A percentile compares a stretch with the other conserved stretches of the same genome.
phyloP scores from a whole-genome alignment of 129 eudicot genomes.

The Logfia minima region DNA sequence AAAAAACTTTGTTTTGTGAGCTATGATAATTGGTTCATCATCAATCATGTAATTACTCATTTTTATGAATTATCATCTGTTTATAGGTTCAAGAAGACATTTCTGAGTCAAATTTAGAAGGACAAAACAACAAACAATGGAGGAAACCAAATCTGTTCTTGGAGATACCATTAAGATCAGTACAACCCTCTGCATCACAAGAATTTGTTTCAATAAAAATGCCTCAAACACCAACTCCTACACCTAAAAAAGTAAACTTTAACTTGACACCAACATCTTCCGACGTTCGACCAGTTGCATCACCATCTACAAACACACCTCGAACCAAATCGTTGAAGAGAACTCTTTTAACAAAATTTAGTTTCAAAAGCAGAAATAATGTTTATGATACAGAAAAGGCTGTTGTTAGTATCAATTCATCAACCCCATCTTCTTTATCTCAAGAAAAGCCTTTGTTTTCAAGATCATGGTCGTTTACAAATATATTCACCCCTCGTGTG shows the following conservation, averaged over 20 bases:
- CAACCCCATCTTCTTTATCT: slow-evolving; percentile 34
- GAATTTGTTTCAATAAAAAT: slow-evolving; percentile 62
- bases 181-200: slow-evolving; percentile 46
- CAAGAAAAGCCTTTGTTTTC: slow-evolving; percentile 61
- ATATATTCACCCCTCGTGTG: slow-evolving; percentile 71
- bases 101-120: slow-evolving; percentile 44
- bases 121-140: slow-evolving; percentile 52
- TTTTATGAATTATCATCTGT: slow-evolving; percentile 17
- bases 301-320: slow-evolving; percentile 54
- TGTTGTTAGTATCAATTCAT: slow-evolving; percentile 28
- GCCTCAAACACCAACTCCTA: slow-evolving; percentile 70
- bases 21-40: background rate
- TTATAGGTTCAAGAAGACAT: slow-evolving; percentile 43
- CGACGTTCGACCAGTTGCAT: slow-evolving; percentile 35
- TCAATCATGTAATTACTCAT: slow-evolving; percentile 8
- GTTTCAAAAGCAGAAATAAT: slow-evolving; percentile 51
- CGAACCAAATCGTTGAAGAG: slow-evolving; percentile 54
- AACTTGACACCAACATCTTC: slow-evolving; percentile 58
- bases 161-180: slow-evolving; percentile 76
- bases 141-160: slow-evolving; percentile 67
- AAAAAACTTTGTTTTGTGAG: background rate
- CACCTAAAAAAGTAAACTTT: slow-evolving; percentile 84
- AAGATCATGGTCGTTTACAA: slow-evolving; percentile 77
- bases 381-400: slow-evolving; percentile 60
- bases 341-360: slow-evolving; percentile 54